These are phyloP conservation scores for Fagopyrum esculentum DNA, from an alignment of 148 eudicot species.

Conservation along the genomic window DNA sequence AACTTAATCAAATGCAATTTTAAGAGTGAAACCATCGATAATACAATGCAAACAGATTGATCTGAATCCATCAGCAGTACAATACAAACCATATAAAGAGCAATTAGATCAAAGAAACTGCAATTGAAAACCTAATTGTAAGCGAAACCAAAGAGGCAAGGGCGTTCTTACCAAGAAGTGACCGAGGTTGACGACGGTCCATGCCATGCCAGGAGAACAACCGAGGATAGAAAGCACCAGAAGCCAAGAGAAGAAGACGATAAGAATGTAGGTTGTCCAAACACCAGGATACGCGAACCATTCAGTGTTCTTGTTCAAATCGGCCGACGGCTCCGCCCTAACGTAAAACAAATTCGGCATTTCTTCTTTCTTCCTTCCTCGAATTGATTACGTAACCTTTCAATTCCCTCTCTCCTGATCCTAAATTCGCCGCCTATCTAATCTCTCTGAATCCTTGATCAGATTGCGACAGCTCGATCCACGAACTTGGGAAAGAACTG, in stretches of 20 bases:
- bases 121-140: no score
- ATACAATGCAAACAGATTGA: no score
- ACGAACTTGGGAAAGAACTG: not conserved
- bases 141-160: no score
- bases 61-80: no score
- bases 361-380: not conserved
- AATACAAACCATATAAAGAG: no score
- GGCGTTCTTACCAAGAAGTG: no score
- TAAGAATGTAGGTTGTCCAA: slow-evolving; percentile 66
- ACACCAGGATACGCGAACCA: slow-evolving; percentile 84
- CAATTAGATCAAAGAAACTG: no score
- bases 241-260: slow-evolving; percentile 69
- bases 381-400: no score
- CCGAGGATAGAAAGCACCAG: slow-evolving; percentile 56
- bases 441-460: not conserved
- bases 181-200: slow-evolving; percentile 63
- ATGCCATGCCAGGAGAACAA: slow-evolving; percentile 73
- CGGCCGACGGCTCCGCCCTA: slow-evolving; percentile 57
- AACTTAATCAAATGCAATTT: no score
- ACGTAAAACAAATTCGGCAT: slow-evolving; percentile 64
- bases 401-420: not conserved
- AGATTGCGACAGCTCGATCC: not conserved
- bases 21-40: no score
- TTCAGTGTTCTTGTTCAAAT: slow-evolving; percentile 71
- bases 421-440: not conserved